Evolutionary conservation across 495 filamentous ascomycete species (phyloP).

Genomic region (Xylaria telfairii): DNA sequence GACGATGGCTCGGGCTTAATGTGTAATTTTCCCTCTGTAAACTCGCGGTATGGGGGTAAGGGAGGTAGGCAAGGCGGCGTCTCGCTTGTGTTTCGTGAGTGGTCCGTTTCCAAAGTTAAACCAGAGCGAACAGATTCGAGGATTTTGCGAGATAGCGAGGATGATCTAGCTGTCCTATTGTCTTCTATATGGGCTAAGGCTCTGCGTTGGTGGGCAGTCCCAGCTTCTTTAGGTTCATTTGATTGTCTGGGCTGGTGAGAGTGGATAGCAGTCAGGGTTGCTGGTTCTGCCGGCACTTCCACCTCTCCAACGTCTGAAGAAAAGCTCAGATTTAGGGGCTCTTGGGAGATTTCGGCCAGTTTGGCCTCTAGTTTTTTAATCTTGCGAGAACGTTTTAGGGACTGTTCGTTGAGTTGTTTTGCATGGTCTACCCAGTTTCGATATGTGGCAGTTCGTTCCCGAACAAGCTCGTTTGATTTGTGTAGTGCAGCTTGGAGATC

Average conservation of each 20-base stretch:
- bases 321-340: constrained; percentile 24
- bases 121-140: background rate
- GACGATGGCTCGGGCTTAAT: constrained; percentile 54
- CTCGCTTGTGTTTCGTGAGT: constrained; percentile 9
- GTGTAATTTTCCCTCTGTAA: constrained; percentile 13
- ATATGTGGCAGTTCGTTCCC: constrained; percentile 30
- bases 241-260: background rate
- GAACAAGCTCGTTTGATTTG: constrained; percentile 33
- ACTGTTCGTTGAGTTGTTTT: constrained; percentile 30
- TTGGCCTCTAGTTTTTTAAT: constrained; percentile 39
- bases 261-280: background rate
- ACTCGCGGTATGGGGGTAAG: constrained; percentile 24
- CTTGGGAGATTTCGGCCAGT: constrained; percentile 24
- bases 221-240: background rate
- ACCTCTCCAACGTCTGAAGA: constrained; percentile 25
- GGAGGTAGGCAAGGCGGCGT: constrained; percentile 36
- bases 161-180: background rate
- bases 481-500: constrained; percentile 46
- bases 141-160: background rate
- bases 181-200: background rate
- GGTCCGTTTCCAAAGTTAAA: background rate
- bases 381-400: constrained; percentile 31
- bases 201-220: background rate
- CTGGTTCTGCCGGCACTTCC: background rate
- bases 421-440: constrained; percentile 36